A percentile compares a stretch with the other conserved stretches of the same genome.
phyloP scores from a whole-genome alignment of 2,329 filamentous ascomycete species.

The Sporothrix humicola region DNA sequence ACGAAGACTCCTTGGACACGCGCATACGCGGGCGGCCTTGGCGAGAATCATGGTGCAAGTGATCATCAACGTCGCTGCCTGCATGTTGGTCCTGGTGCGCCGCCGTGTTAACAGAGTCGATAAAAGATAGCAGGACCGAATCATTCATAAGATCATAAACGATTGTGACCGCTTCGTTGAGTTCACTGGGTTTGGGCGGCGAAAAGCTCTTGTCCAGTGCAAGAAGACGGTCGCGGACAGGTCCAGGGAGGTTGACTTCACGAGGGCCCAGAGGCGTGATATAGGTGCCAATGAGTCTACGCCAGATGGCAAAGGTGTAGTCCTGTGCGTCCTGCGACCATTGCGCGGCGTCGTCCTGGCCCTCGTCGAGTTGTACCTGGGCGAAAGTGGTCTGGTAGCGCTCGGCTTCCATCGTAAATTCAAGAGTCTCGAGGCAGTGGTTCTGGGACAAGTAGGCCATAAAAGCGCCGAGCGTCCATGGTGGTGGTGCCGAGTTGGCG shows the following conservation, averaged over 20 bases:
- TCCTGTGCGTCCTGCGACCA: slow-evolving; percentile 56
- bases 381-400: slow-evolving; percentile 71
- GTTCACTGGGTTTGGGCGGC: slow-evolving; percentile 73
- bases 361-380: slow-evolving; percentile 52
- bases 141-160: slow-evolving; percentile 98
- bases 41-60: slow-evolving; percentile 36
- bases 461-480: slow-evolving; percentile 90
- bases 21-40: slow-evolving; percentile 50
- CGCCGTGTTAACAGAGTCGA: slow-evolving; percentile 63
- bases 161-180: slow-evolving; percentile 83
- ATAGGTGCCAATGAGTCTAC: slow-evolving; percentile 86
- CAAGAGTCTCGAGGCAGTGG: slow-evolving; percentile 93
- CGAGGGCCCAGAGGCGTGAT: slow-evolving; percentile 82
- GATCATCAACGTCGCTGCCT: slow-evolving; percentile 6
- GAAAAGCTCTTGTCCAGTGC: slow-evolving; percentile 61
- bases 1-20: slow-evolving; percentile 45
- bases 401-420: slow-evolving; percentile 94
- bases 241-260: slow-evolving; percentile 88
- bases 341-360: slow-evolving; percentile 38
- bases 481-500: slow-evolving; percentile 80
- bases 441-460: slow-evolving; percentile 97
- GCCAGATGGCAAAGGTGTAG: slow-evolving; percentile 82
- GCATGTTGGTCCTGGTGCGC: slow-evolving; percentile 38
- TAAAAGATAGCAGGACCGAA: slow-evolving; percentile 88
- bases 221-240: slow-evolving; percentile 82